phyloP scores from a whole-genome alignment of 345 rosid species.

The Boechera stricta region DNA sequence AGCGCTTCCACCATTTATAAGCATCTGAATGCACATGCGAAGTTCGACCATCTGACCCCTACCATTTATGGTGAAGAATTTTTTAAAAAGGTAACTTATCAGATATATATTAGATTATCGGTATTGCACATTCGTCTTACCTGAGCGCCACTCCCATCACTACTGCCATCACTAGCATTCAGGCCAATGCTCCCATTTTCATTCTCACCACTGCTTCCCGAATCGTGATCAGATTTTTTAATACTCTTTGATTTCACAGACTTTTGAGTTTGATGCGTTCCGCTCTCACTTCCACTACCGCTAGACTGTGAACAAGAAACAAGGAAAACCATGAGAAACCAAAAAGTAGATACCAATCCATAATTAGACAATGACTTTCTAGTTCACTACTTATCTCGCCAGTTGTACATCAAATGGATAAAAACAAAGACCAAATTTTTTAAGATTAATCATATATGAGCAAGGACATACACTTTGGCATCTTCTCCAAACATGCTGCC shows the following conservation, averaged over 20 bases:
- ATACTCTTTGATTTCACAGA: conserved; percentile 57
- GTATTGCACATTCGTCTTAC: conserved; percentile 48
- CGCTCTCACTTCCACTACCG: conserved; percentile 83
- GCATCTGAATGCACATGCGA: conserved; percentile 31
- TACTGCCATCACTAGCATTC: conserved; percentile 63
- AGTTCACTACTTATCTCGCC: conserved; percentile 17
- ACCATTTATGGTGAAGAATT: conserved; percentile 27
- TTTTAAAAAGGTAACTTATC: conserved; percentile 1
- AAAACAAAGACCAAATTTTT: not conserved
- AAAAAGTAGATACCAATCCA: conserved; percentile 18
- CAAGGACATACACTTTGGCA: conserved; percentile 75
- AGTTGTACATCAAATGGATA: not conserved
- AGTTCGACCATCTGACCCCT: conserved; percentile 34
- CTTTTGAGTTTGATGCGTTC: conserved; percentile 59
- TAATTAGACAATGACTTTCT: conserved; percentile 24
- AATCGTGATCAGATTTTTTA: conserved; percentile 55
- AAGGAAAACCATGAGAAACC: conserved; percentile 26
- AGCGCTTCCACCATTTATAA: conserved; percentile 31
- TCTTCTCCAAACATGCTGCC: conserved; percentile 96
- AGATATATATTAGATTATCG: conserved; percentile 19
- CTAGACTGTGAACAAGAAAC: conserved; percentile 63
- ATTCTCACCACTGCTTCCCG: conserved; percentile 57
- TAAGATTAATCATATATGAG: not conserved
- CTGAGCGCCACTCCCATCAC: conserved; percentile 82
- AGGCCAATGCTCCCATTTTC: conserved; percentile 57